Evolutionary conservation across 2,329 filamentous ascomycete species (phyloP).

Genomic region (Zymoseptoria passerinii): DNA sequence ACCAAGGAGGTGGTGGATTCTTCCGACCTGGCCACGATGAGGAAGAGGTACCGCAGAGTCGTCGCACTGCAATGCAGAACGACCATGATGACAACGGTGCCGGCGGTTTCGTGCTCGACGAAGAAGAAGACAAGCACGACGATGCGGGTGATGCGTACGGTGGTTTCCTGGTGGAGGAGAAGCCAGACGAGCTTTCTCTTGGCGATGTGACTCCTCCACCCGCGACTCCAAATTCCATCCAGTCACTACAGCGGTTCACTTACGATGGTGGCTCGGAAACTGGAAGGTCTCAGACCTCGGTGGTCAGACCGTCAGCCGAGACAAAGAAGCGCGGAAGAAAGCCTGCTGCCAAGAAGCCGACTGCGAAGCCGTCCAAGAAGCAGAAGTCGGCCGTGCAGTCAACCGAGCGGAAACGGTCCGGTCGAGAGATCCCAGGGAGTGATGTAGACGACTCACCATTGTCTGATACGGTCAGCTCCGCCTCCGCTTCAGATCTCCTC

Average conservation of each 20-base stretch:
- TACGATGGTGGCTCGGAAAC: background rate
- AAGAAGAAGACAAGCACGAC: constrained; percentile 19
- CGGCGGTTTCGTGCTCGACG: constrained; percentile 24
- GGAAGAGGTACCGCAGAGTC: constrained; percentile 27
- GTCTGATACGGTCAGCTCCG: constrained; percentile 1
- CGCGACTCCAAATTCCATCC: background rate
- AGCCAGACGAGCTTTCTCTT: background rate
- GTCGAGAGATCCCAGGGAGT: background rate
- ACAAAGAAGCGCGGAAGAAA: constrained; percentile 1
- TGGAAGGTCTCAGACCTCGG: background rate
- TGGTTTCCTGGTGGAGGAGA: constrained; percentile 27
- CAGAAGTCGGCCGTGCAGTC: constrained; percentile 4
- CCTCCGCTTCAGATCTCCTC: background rate
- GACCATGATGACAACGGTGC: constrained; percentile 14
- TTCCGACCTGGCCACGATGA: constrained; percentile 33
- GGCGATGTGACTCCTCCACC: background rate
- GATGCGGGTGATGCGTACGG: constrained; percentile 31
- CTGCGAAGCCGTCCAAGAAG: constrained; percentile 1
- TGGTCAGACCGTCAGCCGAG: background rate
- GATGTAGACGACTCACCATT: constrained; percentile 3
- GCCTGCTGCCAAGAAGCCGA: background rate
- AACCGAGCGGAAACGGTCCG: constrained; percentile 1
- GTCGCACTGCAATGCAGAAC: constrained; percentile 8
- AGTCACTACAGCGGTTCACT: background rate
- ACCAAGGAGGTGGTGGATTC: constrained; percentile 34